Conservation (phyloP, 768 basidiomycete genomes). For the Pleurotus djamor region DNA sequence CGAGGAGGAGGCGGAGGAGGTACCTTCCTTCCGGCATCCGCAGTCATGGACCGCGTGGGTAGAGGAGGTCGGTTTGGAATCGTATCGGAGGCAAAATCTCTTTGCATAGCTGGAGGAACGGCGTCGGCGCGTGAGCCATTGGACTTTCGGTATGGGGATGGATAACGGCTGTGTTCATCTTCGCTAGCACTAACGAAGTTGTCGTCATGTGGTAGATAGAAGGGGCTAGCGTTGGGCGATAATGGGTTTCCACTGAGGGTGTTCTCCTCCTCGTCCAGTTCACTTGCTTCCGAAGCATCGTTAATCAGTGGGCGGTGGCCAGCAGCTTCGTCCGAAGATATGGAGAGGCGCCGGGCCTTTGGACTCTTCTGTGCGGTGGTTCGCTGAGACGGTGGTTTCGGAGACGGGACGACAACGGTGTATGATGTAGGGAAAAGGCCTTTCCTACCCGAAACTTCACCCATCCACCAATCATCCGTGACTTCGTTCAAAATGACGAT, state of each 20-base stretch:
- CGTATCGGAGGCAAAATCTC: not conserved
- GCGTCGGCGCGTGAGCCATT: constrained; percentile 16
- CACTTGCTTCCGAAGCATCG: constrained; percentile 25
- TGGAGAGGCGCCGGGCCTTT: constrained; percentile 7
- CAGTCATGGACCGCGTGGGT: constrained; percentile 18
- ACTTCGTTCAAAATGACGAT: constrained; percentile 79
- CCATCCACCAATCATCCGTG: constrained; percentile 91
- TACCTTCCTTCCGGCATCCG: constrained; percentile 35
- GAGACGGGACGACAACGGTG: constrained; percentile 38
- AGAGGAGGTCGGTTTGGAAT: constrained; percentile 13
- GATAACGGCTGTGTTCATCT: constrained; percentile 1
- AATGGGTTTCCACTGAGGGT: constrained; percentile 44
- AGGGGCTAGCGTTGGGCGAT: constrained; percentile 39
- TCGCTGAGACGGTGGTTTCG: constrained; percentile 20
- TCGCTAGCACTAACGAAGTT: constrained; percentile 6
- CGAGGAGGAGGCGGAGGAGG: constrained; percentile 59
- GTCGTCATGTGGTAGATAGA: constrained; percentile 22
- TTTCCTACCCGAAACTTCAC: constrained; percentile 63
- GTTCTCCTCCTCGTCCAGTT: constrained; percentile 43
- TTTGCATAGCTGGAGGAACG: constrained; percentile 9
- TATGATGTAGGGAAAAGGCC: constrained; percentile 85
- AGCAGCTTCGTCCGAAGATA: constrained; percentile 14
- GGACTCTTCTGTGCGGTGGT: constrained; percentile 9
- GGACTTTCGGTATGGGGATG: constrained; percentile 12
- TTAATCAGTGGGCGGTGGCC: constrained; percentile 13